Evolutionary conservation across 805 yeast species (phyloP).

Genomic region (Hanseniaspora occidentalis): DNA sequence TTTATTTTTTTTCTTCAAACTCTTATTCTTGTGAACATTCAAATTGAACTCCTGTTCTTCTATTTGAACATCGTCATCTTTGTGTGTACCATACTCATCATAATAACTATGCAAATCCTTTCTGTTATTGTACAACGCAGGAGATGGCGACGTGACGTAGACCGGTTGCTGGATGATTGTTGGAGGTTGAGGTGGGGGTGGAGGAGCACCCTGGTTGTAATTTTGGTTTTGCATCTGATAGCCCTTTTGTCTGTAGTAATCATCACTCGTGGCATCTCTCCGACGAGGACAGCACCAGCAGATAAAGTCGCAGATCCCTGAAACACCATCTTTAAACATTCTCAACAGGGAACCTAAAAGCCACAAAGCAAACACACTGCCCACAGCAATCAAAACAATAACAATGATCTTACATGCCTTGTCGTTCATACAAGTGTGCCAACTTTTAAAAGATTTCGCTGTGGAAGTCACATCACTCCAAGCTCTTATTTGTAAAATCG

Average conservation of each 20-base stretch:
- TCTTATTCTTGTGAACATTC: conserved; percentile 5
- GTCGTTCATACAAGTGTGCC: conserved; percentile 68
- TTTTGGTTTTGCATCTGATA: neutral
- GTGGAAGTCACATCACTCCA: conserved; percentile 13
- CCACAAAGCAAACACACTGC: conserved; percentile 4
- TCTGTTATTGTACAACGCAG: neutral
- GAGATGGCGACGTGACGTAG: conserved; percentile 15
- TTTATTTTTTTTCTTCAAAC: neutral
- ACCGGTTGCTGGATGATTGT: conserved; percentile 23
- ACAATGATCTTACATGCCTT: conserved; percentile 54
- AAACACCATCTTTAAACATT: conserved; percentile 46
- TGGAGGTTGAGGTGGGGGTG: conserved; percentile 12
- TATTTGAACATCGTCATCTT: conserved; percentile 4
- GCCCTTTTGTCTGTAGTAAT: neutral
- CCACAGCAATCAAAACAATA: conserved; percentile 38
- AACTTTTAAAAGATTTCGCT: conserved; percentile 34
- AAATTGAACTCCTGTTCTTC: conserved; percentile 7
- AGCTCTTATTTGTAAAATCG: conserved; percentile 2
- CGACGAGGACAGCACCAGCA: conserved; percentile 33
- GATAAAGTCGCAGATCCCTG: conserved; percentile 36
- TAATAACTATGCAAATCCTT: neutral
- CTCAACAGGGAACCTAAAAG: conserved; percentile 36
- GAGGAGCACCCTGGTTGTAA: conserved; percentile 1
- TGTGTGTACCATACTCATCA: conserved; percentile 3
- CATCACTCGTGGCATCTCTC: neutral